Conservation (phyloP, 805 yeast species). For the Wickerhamiella occidentalis region DNA sequence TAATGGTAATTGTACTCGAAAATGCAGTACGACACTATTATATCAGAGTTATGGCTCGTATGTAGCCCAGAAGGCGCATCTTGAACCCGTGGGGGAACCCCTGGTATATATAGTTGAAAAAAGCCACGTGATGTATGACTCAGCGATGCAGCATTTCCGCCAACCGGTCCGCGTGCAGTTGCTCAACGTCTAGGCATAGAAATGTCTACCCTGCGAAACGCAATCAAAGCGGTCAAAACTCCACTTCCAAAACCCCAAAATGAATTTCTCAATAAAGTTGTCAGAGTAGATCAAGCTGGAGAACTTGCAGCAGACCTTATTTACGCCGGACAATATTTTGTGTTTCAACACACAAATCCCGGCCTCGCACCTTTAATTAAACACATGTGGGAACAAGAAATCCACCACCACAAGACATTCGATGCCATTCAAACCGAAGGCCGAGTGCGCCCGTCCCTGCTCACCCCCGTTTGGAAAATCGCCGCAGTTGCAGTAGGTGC, state of each 20-base stretch:
- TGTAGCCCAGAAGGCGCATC: neutral
- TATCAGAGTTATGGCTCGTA: neutral
- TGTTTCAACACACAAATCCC: conserved; percentile 58
- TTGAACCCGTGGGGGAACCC: neutral
- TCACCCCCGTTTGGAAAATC: conserved; percentile 86
- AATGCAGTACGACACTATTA: neutral
- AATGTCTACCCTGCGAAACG: conserved; percentile 12
- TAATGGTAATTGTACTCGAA: neutral
- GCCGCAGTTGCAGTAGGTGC: conserved; percentile 85
- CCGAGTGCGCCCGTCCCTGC: conserved; percentile 78
- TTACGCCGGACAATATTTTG: conserved; percentile 79
- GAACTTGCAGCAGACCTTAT: conserved; percentile 92
- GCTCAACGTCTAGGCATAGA: neutral
- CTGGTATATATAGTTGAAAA: conserved; percentile 3
- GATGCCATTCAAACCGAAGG: conserved; percentile 60
- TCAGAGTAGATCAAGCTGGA: conserved; percentile 96
- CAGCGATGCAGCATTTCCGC: neutral
- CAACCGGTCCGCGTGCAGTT: no score
- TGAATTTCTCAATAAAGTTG: conserved; percentile 25
- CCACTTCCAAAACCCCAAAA: conserved; percentile 21
- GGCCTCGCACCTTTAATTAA: conserved; percentile 64
- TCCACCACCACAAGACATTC: conserved; percentile 80
- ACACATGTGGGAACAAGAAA: conserved; percentile 98
- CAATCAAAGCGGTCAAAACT: conserved; percentile 22
- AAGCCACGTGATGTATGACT: neutral